phyloP scores from a whole-genome alignment of 495 filamentous ascomycete species.

The Podospora bellae-mahoneyi region DNA sequence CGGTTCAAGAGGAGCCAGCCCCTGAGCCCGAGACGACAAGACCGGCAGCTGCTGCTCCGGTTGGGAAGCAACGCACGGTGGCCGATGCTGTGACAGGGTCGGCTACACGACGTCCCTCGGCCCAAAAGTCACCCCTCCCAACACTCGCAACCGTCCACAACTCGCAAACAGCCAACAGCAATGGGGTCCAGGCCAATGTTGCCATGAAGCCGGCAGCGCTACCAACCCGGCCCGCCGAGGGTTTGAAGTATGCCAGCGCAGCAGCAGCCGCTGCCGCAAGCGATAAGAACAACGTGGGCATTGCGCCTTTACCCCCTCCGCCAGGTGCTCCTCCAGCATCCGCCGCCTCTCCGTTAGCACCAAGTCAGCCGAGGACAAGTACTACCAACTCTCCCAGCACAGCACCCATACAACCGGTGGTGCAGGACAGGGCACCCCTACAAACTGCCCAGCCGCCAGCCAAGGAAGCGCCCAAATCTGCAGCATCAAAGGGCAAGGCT shows the following conservation, averaged over 20 bases:
- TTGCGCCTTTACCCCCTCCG: conserved; percentile 85
- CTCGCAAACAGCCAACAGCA: conserved; percentile 60
- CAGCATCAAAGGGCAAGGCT: conserved; percentile 41
- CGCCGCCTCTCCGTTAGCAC: conserved; percentile 50
- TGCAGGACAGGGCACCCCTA: conserved; percentile 37
- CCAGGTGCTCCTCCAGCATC: conserved; percentile 48
- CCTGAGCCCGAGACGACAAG: conserved; percentile 58
- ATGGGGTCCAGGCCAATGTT: conserved; percentile 47
- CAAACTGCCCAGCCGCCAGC: conserved; percentile 24
- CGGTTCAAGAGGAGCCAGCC: conserved; percentile 75
- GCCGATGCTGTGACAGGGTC: conserved; percentile 48
- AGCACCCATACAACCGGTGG: conserved; percentile 39
- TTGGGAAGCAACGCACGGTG: conserved; percentile 52
- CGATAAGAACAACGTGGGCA: conserved; percentile 93
- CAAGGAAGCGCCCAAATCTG: conserved; percentile 17
- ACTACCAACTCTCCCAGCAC: conserved; percentile 44
- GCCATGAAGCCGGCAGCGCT: conserved; percentile 89
- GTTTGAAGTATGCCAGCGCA: conserved; percentile 92
- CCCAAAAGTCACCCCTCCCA: conserved; percentile 90
- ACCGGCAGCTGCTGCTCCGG: conserved; percentile 39
- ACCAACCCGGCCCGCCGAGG: conserved; percentile 80
- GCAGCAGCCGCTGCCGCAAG: conserved; percentile 92
- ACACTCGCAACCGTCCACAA: conserved; percentile 79
- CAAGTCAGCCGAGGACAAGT: conserved; percentile 39
- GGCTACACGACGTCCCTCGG: conserved; percentile 71